A percentile compares a stretch with the other conserved stretches of the same genome.
Evolutionary conservation across 306 rosid species (phyloP).

Genomic region (Glycine soja): DNA sequence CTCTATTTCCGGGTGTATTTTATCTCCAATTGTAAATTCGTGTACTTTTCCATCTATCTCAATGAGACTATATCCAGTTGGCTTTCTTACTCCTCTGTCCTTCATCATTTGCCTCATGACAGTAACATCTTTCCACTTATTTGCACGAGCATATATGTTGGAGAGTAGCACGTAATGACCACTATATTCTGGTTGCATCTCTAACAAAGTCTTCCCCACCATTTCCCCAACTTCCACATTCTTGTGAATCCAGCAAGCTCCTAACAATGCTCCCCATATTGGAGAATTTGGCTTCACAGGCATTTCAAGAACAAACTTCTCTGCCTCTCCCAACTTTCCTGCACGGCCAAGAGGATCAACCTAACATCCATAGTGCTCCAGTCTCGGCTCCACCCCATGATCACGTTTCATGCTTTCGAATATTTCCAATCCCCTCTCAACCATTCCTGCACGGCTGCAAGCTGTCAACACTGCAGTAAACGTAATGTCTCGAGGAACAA

Average conservation of each 20-base stretch:
- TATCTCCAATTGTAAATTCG: conserved; percentile 54
- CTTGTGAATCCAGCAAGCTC: conserved; percentile 60
- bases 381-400: conserved; percentile 50
- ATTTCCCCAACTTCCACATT: conserved; percentile 52
- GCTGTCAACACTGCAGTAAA: conserved; percentile 58
- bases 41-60: conserved; percentile 60
- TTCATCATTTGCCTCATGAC: conserved; percentile 53
- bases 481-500: conserved; percentile 52
- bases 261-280: conserved; percentile 59
- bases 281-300: conserved; percentile 60
- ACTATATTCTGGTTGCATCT: conserved; percentile 58
- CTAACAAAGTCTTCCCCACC: conserved; percentile 57
- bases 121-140: conserved; percentile 56
- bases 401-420: conserved; percentile 53
- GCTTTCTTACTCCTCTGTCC: conserved; percentile 54
- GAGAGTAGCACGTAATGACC: conserved; percentile 60
- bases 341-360: conserved; percentile 61
- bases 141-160: conserved; percentile 55
- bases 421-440: conserved; percentile 48
- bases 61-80: conserved; percentile 55
- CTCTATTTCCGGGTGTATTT: conserved; percentile 57
- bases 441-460: conserved; percentile 58
- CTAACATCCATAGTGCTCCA: conserved; percentile 62
- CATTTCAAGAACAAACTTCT: conserved; percentile 58
- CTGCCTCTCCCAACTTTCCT: conserved; percentile 58